Evolutionary conservation across 345 rosid species (phyloP).

Genomic region (Citrus hindsii): DNA sequence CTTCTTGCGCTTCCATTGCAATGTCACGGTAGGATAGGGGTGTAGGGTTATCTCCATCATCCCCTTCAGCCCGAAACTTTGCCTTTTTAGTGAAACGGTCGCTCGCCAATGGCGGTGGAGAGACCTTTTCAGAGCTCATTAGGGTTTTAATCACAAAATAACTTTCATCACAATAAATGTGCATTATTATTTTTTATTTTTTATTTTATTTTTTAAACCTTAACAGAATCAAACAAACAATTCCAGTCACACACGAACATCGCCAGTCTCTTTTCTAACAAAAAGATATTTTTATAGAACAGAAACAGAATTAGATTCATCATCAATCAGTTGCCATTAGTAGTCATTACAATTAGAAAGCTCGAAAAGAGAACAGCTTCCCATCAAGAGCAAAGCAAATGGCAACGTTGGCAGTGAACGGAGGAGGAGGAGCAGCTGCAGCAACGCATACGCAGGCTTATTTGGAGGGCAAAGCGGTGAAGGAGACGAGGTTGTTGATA

Average conservation of each 20-base stretch:
- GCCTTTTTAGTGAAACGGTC: too few species aligned
- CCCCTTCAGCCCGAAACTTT: too few species aligned
- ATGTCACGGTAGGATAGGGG: too few species aligned
- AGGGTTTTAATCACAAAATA: background rate
- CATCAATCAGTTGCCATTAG: background rate
- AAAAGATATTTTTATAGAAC: background rate
- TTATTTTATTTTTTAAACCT: too few species aligned
- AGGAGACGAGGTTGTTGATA: constrained; percentile 56
- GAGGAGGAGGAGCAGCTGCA: constrained; percentile 30
- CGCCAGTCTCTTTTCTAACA: background rate
- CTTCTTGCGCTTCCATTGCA: too few species aligned
- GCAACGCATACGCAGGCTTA: constrained; percentile 64
- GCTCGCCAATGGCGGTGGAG: too few species aligned
- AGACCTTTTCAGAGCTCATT: too few species aligned
- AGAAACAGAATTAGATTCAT: background rate
- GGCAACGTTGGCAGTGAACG: constrained; percentile 24
- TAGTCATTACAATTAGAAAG: background rate
- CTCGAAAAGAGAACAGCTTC: background rate
- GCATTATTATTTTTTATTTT: too few species aligned
- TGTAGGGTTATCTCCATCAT: too few species aligned
- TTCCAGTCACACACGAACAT: background rate
- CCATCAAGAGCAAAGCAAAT: background rate
- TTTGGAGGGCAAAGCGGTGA: constrained; percentile 54
- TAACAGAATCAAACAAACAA: background rate
- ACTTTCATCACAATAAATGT: background rate